Conservation (phyloP, 768 basidiomycete genomes). For the Lentinula boryana region DNA sequence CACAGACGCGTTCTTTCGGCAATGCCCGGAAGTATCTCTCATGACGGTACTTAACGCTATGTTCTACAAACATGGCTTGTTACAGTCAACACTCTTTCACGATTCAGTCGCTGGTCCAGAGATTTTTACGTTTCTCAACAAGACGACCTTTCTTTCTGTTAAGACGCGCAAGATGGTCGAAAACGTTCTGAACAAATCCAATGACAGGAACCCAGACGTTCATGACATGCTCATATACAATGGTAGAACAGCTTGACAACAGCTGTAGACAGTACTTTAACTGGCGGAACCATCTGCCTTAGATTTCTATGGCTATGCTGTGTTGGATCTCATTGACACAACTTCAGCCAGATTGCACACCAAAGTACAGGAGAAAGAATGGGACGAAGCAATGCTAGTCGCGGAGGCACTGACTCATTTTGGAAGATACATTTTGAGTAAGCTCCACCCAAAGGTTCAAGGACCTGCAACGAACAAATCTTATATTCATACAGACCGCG, state of each 20-base stretch:
- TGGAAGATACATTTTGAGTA: slow-evolving; percentile 2
- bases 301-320: slow-evolving; percentile 27
- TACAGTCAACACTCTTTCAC: too few species aligned
- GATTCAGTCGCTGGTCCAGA: background rate
- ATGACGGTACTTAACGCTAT: too few species aligned
- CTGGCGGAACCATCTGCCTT: background rate
- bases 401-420: too few species aligned
- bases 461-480: too few species aligned
- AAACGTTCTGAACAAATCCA: slow-evolving; percentile 22
- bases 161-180: slow-evolving; percentile 20
- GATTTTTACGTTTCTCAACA: slow-evolving; percentile 20
- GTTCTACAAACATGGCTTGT: too few species aligned
- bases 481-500: too few species aligned
- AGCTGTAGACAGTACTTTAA: too few species aligned
- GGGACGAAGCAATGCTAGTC: slow-evolving; percentile 8
- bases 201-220: slow-evolving; percentile 22
- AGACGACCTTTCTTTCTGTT: slow-evolving; percentile 22
- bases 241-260: background rate
- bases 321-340: slow-evolving; percentile 30
- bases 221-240: slow-evolving; percentile 10
- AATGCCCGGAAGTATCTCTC: too few species aligned
- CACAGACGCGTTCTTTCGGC: too few species aligned
- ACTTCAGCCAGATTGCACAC: slow-evolving; percentile 21
- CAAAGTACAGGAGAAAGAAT: slow-evolving; percentile 23
- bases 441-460: too few species aligned